phyloP scores from a whole-genome alignment of 306 rosid genomes.

The Vigna hirtella region DNA sequence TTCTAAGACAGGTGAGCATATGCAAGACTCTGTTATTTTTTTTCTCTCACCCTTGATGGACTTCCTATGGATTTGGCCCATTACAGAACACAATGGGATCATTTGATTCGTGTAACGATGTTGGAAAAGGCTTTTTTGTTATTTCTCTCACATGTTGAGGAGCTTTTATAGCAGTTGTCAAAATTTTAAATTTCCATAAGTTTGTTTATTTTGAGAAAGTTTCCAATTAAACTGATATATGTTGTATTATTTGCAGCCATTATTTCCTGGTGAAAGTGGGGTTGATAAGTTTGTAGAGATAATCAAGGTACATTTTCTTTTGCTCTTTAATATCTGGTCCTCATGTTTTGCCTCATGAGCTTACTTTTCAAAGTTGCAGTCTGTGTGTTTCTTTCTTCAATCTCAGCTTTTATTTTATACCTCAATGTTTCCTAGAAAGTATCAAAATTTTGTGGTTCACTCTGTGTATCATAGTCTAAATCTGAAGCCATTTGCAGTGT shows the following conservation, averaged over 20 bases:
- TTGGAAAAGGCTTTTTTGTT: too few relatives aligned
- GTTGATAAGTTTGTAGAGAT: constrained; percentile 98
- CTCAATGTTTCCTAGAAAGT: constrained; percentile 14
- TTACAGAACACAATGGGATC: too few relatives aligned
- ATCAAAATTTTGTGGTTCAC: constrained; percentile 26
- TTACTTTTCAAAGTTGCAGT: constrained; percentile 37
- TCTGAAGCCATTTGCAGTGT: constrained; percentile 43
- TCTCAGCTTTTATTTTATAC: constrained; percentile 36
- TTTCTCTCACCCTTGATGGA: too few relatives aligned
- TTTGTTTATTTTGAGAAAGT: too few relatives aligned
- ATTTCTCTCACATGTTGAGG: too few relatives aligned
- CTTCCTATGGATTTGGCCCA: not conserved
- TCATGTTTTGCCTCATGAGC: not conserved
- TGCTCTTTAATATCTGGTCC: not conserved
- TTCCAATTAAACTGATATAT: constrained; percentile 24
- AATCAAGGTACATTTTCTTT: constrained; percentile 66
- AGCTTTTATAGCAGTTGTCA: too few relatives aligned
- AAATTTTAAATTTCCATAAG: too few relatives aligned
- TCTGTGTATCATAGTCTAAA: constrained; percentile 24
- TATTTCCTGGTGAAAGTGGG: constrained; percentile 97
- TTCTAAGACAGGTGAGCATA: constrained; percentile 78
- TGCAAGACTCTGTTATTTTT: too few relatives aligned
- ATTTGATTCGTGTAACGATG: too few relatives aligned
- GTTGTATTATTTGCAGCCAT: constrained; percentile 66
- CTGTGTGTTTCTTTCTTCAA: constrained; percentile 34